Conservation (phyloP, 2,329 filamentous ascomycete genomes). For the Fusarium dlaminii region DNA sequence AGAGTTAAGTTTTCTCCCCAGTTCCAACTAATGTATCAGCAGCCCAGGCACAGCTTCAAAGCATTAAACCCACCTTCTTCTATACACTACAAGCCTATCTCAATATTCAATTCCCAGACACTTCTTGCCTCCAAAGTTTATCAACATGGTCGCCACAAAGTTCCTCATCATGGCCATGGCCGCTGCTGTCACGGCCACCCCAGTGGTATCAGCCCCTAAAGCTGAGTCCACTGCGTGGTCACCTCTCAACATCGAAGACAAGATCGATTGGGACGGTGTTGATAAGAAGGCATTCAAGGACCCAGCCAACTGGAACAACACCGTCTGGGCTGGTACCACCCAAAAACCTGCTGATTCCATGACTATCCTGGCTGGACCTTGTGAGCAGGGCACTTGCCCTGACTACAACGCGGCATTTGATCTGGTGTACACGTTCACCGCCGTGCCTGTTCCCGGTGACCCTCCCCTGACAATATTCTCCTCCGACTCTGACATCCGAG, state of each 20-base stretch:
- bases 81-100: too few relatives aligned
- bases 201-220: background rate
- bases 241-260: background rate
- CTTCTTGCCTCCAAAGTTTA: background rate
- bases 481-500: background rate
- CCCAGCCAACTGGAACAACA: background rate
- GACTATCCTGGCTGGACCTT: background rate
- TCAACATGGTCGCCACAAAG: background rate
- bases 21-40: too few relatives aligned
- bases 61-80: background rate
- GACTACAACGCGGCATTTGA: background rate
- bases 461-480: background rate
- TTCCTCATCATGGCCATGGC: background rate
- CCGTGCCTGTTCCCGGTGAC: background rate
- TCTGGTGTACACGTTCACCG: background rate
- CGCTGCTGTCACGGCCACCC: background rate
- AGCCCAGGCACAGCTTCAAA: background rate
- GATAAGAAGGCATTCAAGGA: background rate
- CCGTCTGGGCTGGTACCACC: background rate
- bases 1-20: too few relatives aligned
- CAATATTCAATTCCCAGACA: too few relatives aligned
- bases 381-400: background rate
- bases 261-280: background rate
- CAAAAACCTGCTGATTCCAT: background rate
- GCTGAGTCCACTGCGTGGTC: background rate